A percentile compares a stretch with the other conserved stretches of the same genome.
Conservation (phyloP, 352 stramenopile species). For the Phytophthora litchii region DNA sequence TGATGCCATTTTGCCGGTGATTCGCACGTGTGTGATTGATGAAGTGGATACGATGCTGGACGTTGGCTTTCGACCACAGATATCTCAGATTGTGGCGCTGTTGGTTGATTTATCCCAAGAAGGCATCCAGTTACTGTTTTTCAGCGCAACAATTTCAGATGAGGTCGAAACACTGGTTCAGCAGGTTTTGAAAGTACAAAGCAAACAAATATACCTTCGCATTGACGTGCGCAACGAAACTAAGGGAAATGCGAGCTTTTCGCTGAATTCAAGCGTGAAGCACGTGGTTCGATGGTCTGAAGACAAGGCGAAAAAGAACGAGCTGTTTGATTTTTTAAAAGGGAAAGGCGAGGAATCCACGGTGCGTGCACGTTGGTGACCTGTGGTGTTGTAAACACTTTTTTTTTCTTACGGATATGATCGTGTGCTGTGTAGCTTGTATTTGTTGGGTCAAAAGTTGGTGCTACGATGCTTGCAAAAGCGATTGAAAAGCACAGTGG, state of each 20-base stretch:
- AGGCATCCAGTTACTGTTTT: constrained; percentile 55
- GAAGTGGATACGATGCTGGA: constrained; percentile 82
- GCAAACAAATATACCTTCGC: constrained; percentile 29
- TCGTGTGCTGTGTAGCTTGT: constrained; percentile 52
- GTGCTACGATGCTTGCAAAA: constrained; percentile 64
- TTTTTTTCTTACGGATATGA: background rate
- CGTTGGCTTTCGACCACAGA: constrained; percentile 55
- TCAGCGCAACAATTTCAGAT: constrained; percentile 61
- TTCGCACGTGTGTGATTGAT: constrained; percentile 60
- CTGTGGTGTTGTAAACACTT: background rate
- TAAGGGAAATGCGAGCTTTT: constrained; percentile 7
- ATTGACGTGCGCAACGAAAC: constrained; percentile 37
- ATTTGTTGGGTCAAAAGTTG: constrained; percentile 72
- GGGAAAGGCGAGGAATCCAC: constrained; percentile 45
- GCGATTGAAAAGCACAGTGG: constrained; percentile 53
- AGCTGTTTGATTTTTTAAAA: constrained; percentile 51
- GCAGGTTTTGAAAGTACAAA: constrained; percentile 30
- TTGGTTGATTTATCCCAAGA: constrained; percentile 20
- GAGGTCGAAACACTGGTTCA: constrained; percentile 48
- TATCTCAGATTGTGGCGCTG: constrained; percentile 52
- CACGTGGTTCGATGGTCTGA: constrained; percentile 58
- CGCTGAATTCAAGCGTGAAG: constrained; percentile 38
- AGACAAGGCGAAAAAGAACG: constrained; percentile 65
- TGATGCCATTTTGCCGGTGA: constrained; percentile 20
- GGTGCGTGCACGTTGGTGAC: constrained; percentile 29